Evolutionary conservation across 208 protist genomes (phyloP), one percentile per base, ranked within the genome.

Genomic region (Naegleria lovaniensis): DNA sequence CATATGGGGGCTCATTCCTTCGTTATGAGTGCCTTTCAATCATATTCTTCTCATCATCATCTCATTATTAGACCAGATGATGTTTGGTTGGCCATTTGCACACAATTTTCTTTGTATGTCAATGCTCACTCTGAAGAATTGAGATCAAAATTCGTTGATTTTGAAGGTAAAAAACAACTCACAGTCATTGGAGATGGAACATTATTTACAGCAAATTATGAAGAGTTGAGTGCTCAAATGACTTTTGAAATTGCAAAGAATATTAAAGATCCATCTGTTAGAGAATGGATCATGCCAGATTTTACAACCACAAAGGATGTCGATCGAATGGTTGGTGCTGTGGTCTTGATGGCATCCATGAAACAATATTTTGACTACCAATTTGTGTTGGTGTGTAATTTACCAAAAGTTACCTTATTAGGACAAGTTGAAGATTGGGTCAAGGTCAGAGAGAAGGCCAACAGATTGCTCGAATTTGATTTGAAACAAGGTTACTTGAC

Each of bases 1-100:
- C n/a, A n/a, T n/a, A n/a, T n/a, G n/a, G n/a, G n/a, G n/a, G n/a
- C n/a, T n/a, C n/a, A n/a, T n/a, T n/a, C n/a, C n/a, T n/a, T n/a
- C n/a, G n/a, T n/a, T n/a, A n/a, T n/a, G n/a, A n/a, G n/a, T n/a
- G n/a, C n/a, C n/a, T n/a, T n/a, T n/a, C n/a, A n/a, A n/a, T n/a
- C n/a, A n/a, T n/a, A n/a, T n/a, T n/a, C n/a, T n/a, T n/a, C n/a
- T n/a, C n/a, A n/a, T n/a, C n/a, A n/a, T n/a, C n/a, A n/a, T n/a
- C n/a, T n/a, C n/a, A n/a, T n/a, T n/a, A 16, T 88, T 6, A 88
- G 22, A 58, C 84, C 84, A 39, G 84, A 88, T 58, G 84, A 88
- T 88, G 36, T 88, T 43, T 88, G 84, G 84, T 3, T 88, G 2
- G 41, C 84, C 2, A 88, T 88, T 40, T 58, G 13, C 6, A 36